Base-by-base conservation (phyloP, 1,139 yeast genomes). In the Blastobotrys ciferrii region DNA sequence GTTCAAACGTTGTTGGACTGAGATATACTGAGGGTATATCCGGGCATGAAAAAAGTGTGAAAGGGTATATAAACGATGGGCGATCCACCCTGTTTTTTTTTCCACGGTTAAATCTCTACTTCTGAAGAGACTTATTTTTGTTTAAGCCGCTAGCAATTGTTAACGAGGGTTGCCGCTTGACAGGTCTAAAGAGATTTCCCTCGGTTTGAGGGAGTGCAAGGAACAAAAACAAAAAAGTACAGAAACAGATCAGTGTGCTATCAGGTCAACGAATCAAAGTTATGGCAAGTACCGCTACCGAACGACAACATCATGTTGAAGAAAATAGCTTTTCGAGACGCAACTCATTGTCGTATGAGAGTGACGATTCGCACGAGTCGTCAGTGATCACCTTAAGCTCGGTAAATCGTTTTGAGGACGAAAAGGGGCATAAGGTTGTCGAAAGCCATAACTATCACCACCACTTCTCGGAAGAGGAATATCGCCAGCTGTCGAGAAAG, bases 81-180 rank as follows among this genome's bases (percentile, higher is more conserved):
- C 28, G 28, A 5, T 6, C 5, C 5, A 9, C n/a, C n/a, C 18
- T 32, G 39, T 20, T 36, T n/a, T 17, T 36, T 11, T 17, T 15
- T 15, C 28, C n/a, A 36, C 19, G 14, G 28, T 17, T 19, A 19
- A 17, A 9, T 36, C 13, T 36, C 15, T 36, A 11, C 30, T 36
- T 19, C 28, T 5, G 28, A 33, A 33, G 12, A 33, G 20, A 13
- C 15, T 30, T 40, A 23, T 15, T 40, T 13, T 12, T 30, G 15
- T 40, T 12, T 25, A 30, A 15, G n/a, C 43, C 23, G 15, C 23
- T 20, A 17, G 48, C 43, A 42, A 36, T 31, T 32, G 36, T 39
- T 44, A 46, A 57, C 58, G 58, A 56, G 58, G 52, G 58, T 56
- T 54, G 58, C 58, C 59, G 58, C 55, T 48, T 57, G 54, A 55